Evolutionary conservation across 768 basidiomycete genomes (phyloP).

Genomic region (Lactifluus volemus): DNA sequence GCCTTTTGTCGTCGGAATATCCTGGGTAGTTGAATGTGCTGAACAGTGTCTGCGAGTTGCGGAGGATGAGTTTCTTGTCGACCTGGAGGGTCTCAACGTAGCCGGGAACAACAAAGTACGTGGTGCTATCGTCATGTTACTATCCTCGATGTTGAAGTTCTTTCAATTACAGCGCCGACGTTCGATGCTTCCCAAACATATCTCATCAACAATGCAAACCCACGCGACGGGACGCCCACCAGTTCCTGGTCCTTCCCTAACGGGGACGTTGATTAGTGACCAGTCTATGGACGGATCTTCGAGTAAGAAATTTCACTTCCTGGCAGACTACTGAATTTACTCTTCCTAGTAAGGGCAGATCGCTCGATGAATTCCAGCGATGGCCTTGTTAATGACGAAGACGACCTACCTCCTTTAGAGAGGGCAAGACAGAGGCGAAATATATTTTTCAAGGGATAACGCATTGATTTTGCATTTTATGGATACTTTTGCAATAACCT

Average conservation of each 20-base stretch:
- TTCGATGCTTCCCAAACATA: slow-evolving; percentile 60
- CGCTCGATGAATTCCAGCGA: slow-evolving; percentile 11
- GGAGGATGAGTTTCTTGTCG: slow-evolving; percentile 56
- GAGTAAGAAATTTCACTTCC: not conserved
- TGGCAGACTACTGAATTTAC: not conserved
- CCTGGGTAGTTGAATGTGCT: slow-evolving; percentile 83
- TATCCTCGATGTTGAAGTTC: not conserved
- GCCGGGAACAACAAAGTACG: slow-evolving; percentile 56
- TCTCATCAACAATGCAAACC: slow-evolving; percentile 21
- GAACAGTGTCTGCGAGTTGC: slow-evolving; percentile 58
- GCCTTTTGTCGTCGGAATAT: slow-evolving; percentile 73
- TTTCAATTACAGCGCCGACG: slow-evolving; percentile 49
- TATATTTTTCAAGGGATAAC: slow-evolving; percentile 22
- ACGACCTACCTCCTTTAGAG: slow-evolving; percentile 61
- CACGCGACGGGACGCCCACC: not conserved
- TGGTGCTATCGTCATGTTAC: not conserved
- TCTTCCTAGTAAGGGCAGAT: slow-evolving; percentile 5
- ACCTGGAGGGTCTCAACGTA: slow-evolving; percentile 48
- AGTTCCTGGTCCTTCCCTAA: not conserved
- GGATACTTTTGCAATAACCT: not conserved
- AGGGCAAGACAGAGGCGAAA: slow-evolving; percentile 47
- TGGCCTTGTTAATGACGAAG: slow-evolving; percentile 33
- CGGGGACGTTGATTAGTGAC: slow-evolving; percentile 9
- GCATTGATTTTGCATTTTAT: not conserved
- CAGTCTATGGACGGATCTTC: slow-evolving; percentile 18